These are phyloP conservation scores for Nemophila menziesii DNA, from an alignment of 257 asterid species.

Conservation along the genomic window DNA sequence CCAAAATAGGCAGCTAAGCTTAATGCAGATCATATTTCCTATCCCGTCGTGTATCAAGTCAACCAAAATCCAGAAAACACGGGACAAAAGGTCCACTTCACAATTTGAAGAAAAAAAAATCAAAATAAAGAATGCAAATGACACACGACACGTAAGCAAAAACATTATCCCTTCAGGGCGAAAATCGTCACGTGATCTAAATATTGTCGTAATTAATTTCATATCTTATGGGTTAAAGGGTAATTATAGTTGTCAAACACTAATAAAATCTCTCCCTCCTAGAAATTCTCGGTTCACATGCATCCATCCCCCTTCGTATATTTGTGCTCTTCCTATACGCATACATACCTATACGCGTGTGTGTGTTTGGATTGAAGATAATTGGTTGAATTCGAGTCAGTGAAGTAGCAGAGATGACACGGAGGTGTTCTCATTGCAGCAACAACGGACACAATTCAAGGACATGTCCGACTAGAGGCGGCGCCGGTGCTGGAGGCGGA, in stretches of 20 bases:
- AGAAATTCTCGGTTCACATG: slow-evolving; percentile 5
- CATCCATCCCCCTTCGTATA: slow-evolving; percentile 2
- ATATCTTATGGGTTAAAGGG: not conserved
- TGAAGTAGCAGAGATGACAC: slow-evolving; percentile 31
- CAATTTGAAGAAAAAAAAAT: not conserved
- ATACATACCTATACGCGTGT: not conserved
- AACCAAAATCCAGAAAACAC: slow-evolving; percentile 1
- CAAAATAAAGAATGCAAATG: not conserved
- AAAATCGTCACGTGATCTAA: slow-evolving; percentile 2
- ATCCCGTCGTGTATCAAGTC: not conserved
- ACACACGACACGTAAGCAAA: slow-evolving; percentile 14
- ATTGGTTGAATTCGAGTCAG: not conserved
- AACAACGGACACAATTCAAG: slow-evolving; percentile 47
- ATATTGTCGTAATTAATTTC: slow-evolving; percentile 8
- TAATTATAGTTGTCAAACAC: slow-evolving; percentile 1
- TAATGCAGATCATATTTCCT: not conserved
- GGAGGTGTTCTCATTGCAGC: slow-evolving; percentile 62
- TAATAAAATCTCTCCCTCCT: slow-evolving; percentile 1
- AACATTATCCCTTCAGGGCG: slow-evolving; percentile 10
- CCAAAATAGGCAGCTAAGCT: too few relatives aligned
- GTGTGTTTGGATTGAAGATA: not conserved
- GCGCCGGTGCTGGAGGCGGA: slow-evolving; percentile 8
- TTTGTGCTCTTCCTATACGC: slow-evolving; percentile 5
- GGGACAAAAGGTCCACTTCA: not conserved
- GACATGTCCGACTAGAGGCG: slow-evolving; percentile 29